These are phyloP conservation scores for Penicillium palitans DNA, from an alignment of 2,329 filamentous ascomycete species.

Conservation along the genomic window DNA sequence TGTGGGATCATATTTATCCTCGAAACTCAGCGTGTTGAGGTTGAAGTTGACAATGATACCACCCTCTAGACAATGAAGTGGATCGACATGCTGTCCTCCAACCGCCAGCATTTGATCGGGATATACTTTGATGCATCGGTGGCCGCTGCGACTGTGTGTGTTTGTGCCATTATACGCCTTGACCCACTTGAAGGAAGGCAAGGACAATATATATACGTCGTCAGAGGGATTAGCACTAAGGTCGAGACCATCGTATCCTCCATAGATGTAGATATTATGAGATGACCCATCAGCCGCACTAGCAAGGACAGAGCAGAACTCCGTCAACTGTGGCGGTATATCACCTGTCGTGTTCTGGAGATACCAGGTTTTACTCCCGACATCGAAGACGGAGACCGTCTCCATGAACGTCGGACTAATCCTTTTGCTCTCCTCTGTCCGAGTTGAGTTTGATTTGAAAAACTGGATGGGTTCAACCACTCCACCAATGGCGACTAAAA, in stretches of 20 bases:
- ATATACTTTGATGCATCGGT: conserved; percentile 21
- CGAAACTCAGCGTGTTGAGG: conserved; percentile 21
- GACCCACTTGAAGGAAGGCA: conserved; percentile 24
- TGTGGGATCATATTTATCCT: conserved; percentile 17
- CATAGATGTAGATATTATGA: conserved; percentile 54
- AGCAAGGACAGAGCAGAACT: conserved; percentile 46
- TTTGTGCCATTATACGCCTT: conserved; percentile 20
- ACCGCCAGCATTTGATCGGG: conserved; percentile 23
- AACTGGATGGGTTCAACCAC: conserved; percentile 30
- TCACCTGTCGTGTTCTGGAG: conserved; percentile 44
- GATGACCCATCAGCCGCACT: conserved; percentile 41
- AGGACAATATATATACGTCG: conserved; percentile 35
- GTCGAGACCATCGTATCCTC: conserved; percentile 44
- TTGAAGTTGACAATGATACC: conserved; percentile 22
- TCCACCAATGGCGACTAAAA: conserved; percentile 44
- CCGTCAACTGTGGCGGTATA: conserved; percentile 35
- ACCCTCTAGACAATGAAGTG: conserved; percentile 15
- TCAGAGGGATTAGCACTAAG: conserved; percentile 38
- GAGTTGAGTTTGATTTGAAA: conserved; percentile 10
- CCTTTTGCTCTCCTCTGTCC: conserved; percentile 3
- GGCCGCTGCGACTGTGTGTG: conserved; percentile 20
- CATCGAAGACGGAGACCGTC: conserved; percentile 41
- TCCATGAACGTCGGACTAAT: conserved; percentile 40
- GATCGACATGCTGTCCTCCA: conserved; percentile 15
- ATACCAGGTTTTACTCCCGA: conserved; percentile 39